Evolutionary conservation across 495 filamentous ascomycete genomes (phyloP), one percentile per base, ranked within the genome.

Genomic region (Astrothelium macrocarpum): DNA sequence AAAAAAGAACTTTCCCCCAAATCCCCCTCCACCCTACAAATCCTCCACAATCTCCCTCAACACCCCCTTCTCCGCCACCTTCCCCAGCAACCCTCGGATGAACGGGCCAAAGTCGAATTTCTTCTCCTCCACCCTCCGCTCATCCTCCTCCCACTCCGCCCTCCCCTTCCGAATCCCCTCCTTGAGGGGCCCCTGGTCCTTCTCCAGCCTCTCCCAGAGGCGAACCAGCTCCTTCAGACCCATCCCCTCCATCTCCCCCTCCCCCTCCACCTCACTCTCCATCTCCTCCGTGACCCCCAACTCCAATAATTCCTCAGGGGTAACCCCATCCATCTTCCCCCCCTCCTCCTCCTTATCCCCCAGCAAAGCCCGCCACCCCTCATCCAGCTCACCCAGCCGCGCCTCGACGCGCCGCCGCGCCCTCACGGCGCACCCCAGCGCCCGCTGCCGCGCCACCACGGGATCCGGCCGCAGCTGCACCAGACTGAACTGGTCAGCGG

Each of bases 401-500:
- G 65, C 60, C 36, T 76, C 70, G 16, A n/a, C n/a, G n/a, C n/a
- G n/a, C n/a, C n/a, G 82, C 53, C 16, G 68, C 63, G 25, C 75
- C 69, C 53, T 83, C 65, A 26, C 67, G 63, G 56, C 72, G 76
- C 23, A 85, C 72, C 78, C 77, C n/a, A 86, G 67, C 49, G 76
- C 66, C 14, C 71, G 62, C 29, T 77, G 66, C 14, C 79, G 74
- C 31, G 69, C 72, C 16, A 71, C 65, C 1, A 85, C 63, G 7
- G 84, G 82, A 68, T 85, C 81, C 49, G 76, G 78, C 14, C 78
- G 78, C 32, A 87, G 66, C 62, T 80, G 78, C 62, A 85, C 65
- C 3, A 85, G 74, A 14, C 79, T 82, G 66, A 86, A 87, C 59
- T 81, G 79, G 59, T 84, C 77, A 7, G 73, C 82, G 60, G 80